Evolutionary conservation across 345 rosid genomes (phyloP), one percentile per base, ranked within the genome.

Genomic region (Arabis hirsuta): DNA sequence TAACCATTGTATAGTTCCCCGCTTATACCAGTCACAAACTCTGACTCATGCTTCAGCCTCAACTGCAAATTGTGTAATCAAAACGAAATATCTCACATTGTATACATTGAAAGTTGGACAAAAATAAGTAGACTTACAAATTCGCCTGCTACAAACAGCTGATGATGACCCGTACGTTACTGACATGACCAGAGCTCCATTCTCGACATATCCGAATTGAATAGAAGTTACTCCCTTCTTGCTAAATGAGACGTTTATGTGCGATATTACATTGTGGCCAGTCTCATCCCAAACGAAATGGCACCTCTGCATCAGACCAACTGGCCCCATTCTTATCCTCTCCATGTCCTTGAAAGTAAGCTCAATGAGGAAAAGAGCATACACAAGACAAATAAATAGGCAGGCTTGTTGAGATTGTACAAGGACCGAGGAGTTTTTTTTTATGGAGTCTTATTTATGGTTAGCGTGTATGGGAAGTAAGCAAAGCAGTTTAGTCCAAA

Each of bases 21-120:
- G 7, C 22, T 39, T 0, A 71, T 14, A 13, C 67, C 67, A 1
- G 52, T 71, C 29, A 71, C 67, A 27, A 59, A 71, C 44, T 71
- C 67, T 6, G 48, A 9, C 10, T 60, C 59, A 41, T 59, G 67
- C 8, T 70, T 50, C 26, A 70, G 67, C 51, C 59, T 59, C 51
- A 59, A 9, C 74, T 69, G 34, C 14, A 44, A 5, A 9, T 12
- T 55, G 7, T 27, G 10, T 41, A 16, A 39, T 50, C 38, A 16
- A 41, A 41, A 39, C 36, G 27, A 7, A 54, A 55, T 34, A 55
- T 29, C 41, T 13, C 39, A n/a, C 12, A 7, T 7, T 34, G 0
- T 29, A 26, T 12, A n/a, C 39, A 55, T 11, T 55, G 26, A 16
- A 14, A 44, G 6, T 62, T 27, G 2, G 12, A 12, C 0, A 3